phyloP scores from a whole-genome alignment of 2,329 filamentous ascomycete species.

The Alternaria viburni region DNA sequence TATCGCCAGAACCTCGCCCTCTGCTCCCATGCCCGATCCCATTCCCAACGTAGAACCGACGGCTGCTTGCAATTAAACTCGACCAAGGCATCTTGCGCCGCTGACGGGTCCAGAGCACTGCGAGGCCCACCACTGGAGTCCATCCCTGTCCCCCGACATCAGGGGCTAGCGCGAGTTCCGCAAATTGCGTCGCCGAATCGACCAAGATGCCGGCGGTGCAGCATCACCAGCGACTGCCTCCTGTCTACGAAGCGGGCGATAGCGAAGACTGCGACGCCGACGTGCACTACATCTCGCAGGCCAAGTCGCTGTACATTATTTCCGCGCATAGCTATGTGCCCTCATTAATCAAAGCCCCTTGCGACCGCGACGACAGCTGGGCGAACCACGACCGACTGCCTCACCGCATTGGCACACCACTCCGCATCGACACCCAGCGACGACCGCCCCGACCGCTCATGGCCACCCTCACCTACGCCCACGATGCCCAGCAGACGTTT shows the following conservation, averaged over 20 bases:
- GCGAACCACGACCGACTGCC: constrained; percentile 20
- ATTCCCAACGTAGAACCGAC: not conserved
- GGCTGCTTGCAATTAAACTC: constrained; percentile 1
- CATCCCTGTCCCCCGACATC: constrained; percentile 15
- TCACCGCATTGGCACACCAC: constrained; percentile 33
- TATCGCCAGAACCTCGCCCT: not conserved
- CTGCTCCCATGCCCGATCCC: not conserved
- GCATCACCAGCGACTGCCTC: constrained; percentile 26
- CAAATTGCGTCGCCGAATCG: constrained; percentile 35
- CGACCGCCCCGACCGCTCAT: constrained; percentile 45
- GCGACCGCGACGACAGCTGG: constrained; percentile 35
- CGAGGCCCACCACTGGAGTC: constrained; percentile 21
- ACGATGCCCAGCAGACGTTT: constrained; percentile 35
- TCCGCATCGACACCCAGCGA: constrained; percentile 18
- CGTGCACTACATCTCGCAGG: constrained; percentile 29
- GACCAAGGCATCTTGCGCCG: constrained; percentile 1
- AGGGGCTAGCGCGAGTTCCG: constrained; percentile 23
- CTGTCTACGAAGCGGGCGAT: constrained; percentile 14
- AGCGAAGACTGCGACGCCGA: constrained; percentile 13
- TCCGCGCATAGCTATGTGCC: constrained; percentile 46
- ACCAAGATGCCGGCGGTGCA: constrained; percentile 37
- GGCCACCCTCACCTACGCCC: constrained; percentile 42
- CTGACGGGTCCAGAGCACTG: constrained; percentile 20
- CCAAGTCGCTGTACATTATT: constrained; percentile 40
- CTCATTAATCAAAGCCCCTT: constrained; percentile 37